phyloP scores from a whole-genome alignment of 148 eudicot species.

The Camellia lanceoleosa region DNA sequence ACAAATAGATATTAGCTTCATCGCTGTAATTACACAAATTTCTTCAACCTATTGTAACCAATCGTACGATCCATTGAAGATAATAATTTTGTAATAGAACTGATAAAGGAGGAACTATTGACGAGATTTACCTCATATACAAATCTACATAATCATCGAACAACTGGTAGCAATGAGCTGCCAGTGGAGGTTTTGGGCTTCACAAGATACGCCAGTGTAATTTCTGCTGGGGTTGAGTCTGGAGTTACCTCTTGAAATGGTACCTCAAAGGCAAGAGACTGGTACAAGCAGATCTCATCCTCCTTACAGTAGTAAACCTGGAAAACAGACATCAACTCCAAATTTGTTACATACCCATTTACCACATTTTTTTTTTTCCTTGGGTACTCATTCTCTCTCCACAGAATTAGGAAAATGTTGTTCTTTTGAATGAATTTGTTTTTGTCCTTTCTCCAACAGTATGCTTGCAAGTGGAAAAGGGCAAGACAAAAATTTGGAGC shows the following conservation, averaged over 20 bases:
- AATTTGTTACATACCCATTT: not conserved
- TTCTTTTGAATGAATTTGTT: not conserved
- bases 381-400: not conserved
- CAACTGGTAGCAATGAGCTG: conserved; percentile 40
- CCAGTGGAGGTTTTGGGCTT: conserved; percentile 50
- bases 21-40: conserved; percentile 7
- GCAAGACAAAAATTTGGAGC: not conserved
- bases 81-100: not conserved
- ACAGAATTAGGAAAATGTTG: not conserved
- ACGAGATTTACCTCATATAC: not conserved
- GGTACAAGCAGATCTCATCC: conserved; percentile 89
- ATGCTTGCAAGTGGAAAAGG: not conserved
- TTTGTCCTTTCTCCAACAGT: not conserved
- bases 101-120: not conserved
- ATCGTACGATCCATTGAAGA: not conserved
- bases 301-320: conserved; percentile 97
- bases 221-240: conserved; percentile 48
- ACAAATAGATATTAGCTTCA: not conserved
- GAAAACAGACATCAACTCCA: not conserved
- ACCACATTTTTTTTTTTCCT: not conserved
- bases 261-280: conserved; percentile 76
- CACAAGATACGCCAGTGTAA: conserved; percentile 63
- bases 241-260: conserved; percentile 62
- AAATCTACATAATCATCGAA: not conserved
- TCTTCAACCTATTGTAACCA: not conserved